Base-by-base conservation (phyloP, 805 yeast species). In the Kodamaea fukazawae region DNA sequence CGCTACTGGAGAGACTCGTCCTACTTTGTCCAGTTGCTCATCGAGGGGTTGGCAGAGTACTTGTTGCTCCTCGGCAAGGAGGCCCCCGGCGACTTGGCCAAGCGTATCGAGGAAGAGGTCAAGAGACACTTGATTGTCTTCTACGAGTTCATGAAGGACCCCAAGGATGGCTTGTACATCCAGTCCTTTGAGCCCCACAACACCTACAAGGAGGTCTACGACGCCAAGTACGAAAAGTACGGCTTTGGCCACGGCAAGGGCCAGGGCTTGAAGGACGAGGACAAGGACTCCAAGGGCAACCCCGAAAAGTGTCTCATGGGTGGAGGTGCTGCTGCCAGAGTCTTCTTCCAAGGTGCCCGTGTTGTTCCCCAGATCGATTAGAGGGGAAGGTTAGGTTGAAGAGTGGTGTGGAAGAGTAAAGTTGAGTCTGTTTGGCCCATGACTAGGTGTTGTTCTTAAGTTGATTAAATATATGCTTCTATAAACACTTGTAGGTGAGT, bases 1-100 rank as follows among this genome's bases (percentile, higher is more conserved):
- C 63, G 88, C 38, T 80, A 73, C 60, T 81, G 84, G 78, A 70
- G 83, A 48, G 87, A 81, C 50, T 63, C 76, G 10, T 71, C 82
- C 1, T 78, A 76, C 60, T 82, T 81, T 55, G 71, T 76, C 40
- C 88, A 81, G 55, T 65, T 82, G 47, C 61, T 82, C 36, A 67
- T 80, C 30, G 87, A 80, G 55, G 88, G 88, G 0, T 63, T 81
- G 35, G 83, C 85, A 4, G 87, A 82, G 55, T 82, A 78, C 57
- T 54, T 78, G 50, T 55, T 78, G 48, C 70, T 67, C 30, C 66
- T 78, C 37, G 80, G 75, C 15, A 49, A 57, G 15, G 68, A 63
- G 11, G 70, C 57, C 17, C 65, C 68, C 2, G 57, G 53, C 22
- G 70, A 53, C 22, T 57, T 65, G 63, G 54, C 62, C 5, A 63